Percentiles rank a stretch among this genome's conserved stretches.
Evolutionary conservation across 192 early-diverging fungal genomes (phyloP).

Genomic region (Chytriomyces sp.): DNA sequence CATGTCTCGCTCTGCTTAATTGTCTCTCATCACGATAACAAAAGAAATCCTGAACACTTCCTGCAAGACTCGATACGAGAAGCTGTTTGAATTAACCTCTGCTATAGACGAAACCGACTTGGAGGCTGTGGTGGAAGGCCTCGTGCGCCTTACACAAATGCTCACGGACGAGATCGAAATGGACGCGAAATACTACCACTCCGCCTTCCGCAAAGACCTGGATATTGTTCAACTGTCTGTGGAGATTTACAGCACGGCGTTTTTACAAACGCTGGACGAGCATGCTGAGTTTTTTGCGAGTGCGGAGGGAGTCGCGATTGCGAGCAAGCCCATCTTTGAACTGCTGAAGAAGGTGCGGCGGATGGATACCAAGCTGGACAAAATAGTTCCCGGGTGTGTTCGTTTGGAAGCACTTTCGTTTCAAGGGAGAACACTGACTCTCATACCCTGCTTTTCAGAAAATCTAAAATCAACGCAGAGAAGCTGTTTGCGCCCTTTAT

Average conservation of each 20-base stretch:
- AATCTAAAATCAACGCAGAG: constrained; percentile 56
- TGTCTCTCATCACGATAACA: not conserved
- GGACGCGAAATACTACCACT: constrained; percentile 51
- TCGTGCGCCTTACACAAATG: constrained; percentile 49
- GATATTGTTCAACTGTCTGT: constrained; percentile 54
- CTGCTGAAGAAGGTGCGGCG: constrained; percentile 44
- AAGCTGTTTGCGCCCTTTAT: constrained; percentile 56
- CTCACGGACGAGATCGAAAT: constrained; percentile 55
- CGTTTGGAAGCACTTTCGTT: too few relatives aligned
- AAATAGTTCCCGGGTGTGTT: constrained; percentile 44
- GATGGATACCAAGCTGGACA: constrained; percentile 50
- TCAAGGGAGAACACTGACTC: too few relatives aligned
- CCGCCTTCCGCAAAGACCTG: constrained; percentile 48
- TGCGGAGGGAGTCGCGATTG: constrained; percentile 39
- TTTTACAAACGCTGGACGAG: constrained; percentile 47
- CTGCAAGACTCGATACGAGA: constrained; percentile 41
- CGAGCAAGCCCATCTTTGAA: constrained; percentile 44
- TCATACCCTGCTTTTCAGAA: constrained; percentile 39
- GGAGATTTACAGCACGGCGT: constrained; percentile 50
- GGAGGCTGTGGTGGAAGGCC: constrained; percentile 48
- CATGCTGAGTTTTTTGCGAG: constrained; percentile 37
- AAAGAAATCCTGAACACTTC: constrained; percentile 41
- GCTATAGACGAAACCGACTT: constrained; percentile 52
- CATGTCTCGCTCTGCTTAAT: not conserved
- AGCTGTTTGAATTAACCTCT: constrained; percentile 43